phyloP scores from a whole-genome alignment of 306 rosid species.

The Vicia sativa region DNA sequence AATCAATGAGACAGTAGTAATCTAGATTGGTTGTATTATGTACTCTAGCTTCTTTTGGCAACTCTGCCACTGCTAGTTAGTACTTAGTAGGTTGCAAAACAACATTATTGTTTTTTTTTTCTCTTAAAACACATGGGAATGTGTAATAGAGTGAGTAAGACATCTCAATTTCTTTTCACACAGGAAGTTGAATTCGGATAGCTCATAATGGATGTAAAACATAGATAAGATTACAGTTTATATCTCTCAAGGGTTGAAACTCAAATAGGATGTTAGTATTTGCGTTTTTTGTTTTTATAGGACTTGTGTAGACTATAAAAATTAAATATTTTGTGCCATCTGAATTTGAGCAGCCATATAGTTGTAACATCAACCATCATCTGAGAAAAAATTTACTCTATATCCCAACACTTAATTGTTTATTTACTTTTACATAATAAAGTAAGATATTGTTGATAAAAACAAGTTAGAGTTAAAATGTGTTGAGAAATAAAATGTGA shows the following conservation, averaged over 20 bases:
- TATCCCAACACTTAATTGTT: too few species aligned
- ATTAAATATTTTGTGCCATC: neutral
- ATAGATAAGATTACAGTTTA: too few species aligned
- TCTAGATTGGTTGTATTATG: neutral
- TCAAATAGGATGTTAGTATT: neutral
- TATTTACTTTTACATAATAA: too few species aligned
- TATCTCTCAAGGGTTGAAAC: constrained; percentile 5
- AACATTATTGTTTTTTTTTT: neutral
- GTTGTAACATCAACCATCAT: neutral
- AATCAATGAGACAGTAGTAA: neutral
- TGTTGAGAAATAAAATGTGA: too few species aligned
- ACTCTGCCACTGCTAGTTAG: neutral
- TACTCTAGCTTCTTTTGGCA: neutral
- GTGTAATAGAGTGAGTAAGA: neutral
- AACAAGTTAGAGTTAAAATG: too few species aligned
- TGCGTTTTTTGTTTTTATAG: neutral
- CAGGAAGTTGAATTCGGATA: neutral
- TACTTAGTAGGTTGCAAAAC: neutral
- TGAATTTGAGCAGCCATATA: neutral
- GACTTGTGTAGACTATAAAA: neutral
- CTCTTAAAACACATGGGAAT: neutral
- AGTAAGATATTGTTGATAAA: too few species aligned
- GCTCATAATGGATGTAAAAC: neutral
- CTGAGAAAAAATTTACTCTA: too few species aligned
- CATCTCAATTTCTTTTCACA: neutral